These are phyloP conservation scores for Ceratocystis diversiconidia DNA, from an alignment of 2,329 filamentous ascomycete species.

Conservation along the genomic window DNA sequence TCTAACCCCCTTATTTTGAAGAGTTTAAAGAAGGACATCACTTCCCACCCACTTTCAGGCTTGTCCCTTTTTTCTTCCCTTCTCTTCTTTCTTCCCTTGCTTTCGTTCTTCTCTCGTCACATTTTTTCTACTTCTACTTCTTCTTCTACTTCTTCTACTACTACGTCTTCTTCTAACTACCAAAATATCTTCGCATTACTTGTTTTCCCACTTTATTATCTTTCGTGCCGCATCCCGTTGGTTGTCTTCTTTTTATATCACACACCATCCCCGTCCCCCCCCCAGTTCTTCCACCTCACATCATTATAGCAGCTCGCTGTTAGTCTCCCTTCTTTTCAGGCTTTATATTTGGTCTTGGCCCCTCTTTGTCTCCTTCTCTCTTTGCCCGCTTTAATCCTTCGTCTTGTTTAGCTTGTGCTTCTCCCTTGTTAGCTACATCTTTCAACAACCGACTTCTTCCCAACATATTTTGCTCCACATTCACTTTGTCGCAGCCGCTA, in stretches of 20 bases:
- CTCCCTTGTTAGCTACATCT: not conserved
- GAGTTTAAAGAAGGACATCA: not conserved
- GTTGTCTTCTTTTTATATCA: conserved; percentile 3
- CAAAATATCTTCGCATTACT: conserved; percentile 3
- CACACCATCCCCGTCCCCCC: not conserved
- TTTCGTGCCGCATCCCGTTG: not conserved
- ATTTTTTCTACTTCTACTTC: not conserved
- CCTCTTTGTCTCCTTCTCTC: not conserved
- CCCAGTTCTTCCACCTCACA: not conserved
- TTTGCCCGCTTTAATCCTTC: not conserved
- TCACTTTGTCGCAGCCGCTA: not conserved
- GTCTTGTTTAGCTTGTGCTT: not conserved
- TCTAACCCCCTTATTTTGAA: conserved; percentile 1
- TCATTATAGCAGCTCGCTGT: conserved; percentile 3
- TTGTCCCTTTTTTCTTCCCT: not conserved
- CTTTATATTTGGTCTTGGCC: conserved; percentile 6
- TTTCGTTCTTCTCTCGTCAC: not conserved
- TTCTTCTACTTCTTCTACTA: not conserved
- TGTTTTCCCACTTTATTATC: not conserved
- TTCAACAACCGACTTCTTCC: not conserved
- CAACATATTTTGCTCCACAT: conserved; percentile 3
- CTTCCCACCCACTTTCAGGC: not conserved
- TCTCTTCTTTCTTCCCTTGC: not conserved
- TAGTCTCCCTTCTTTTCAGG: not conserved
- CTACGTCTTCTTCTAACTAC: not conserved